Base-by-base conservation (phyloP, 2,329 filamentous ascomycete species). In the Ascochyta pisi region DNA sequence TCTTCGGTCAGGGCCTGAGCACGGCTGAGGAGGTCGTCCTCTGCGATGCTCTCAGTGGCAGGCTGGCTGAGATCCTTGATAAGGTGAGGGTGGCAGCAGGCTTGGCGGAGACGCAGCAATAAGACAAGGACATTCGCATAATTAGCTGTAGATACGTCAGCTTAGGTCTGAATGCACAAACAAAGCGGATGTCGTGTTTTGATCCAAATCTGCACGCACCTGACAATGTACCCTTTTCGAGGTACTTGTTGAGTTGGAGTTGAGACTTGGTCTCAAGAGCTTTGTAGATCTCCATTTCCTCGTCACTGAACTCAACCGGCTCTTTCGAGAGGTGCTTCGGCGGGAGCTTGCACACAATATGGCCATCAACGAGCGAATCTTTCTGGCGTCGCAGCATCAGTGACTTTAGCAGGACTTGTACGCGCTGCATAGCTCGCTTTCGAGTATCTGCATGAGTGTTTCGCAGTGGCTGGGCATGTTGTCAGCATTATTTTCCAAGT, bases 341-440 rank as follows among this genome's bases (percentile, higher is more conserved):
- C 0, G 89, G 89, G 7, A 94, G 79, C 15, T 80, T 78, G 41
- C 93, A 79, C 52, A 94, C 91, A 0, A 90, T 90, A 64, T 90
- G 84, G 7, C 92, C 92, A 69, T 96, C 88, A 50, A 96, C 88
- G 60, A 84, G 78, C 0, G 91, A 92, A 31, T 85, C 82, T 76
- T 96, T 96, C 52, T 88, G 93, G 19, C 93, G 88, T 26, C 92
- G 89, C 45, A 96, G 82, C 77, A 96, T 88, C 43, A 93, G 86
- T 1, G 90, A 89, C 66, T 91, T 92, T 34, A 96, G 83, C 5
- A 96, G 76, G 6, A 86, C 86, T 55, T 91, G 91, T 5, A 96
- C 77, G 63, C 87, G 85, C 47, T 78, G 77, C 87, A 96, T 91
- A 2, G 88, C 87, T 27, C 58, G 62, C 22, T 59, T 76, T 59